Conservation (phyloP, 2,329 filamentous ascomycete species). For the Chlorencoelia australis region DNA sequence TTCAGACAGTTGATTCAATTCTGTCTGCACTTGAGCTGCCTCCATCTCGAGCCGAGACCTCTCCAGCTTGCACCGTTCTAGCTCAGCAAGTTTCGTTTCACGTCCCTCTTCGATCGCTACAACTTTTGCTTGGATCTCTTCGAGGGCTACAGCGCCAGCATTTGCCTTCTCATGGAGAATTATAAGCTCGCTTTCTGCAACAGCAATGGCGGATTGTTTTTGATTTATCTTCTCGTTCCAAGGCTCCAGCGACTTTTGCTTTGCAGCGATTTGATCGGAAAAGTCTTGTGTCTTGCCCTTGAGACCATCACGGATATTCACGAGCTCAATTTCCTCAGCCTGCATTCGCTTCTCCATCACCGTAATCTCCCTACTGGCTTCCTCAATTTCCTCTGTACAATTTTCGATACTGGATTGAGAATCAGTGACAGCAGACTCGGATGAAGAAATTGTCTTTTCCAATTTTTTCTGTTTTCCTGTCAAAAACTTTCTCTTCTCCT, state of each 20-base stretch:
- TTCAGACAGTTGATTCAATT: slow-evolving; percentile 60
- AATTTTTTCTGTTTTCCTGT: slow-evolving; percentile 87
- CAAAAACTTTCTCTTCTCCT: slow-evolving; percentile 95
- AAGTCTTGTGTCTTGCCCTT: slow-evolving; percentile 95
- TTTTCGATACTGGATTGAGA: slow-evolving; percentile 70
- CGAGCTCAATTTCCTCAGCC: slow-evolving; percentile 71
- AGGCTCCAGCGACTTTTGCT: slow-evolving; percentile 89
- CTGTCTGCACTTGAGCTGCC: slow-evolving; percentile 56
- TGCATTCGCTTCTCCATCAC: slow-evolving; percentile 68
- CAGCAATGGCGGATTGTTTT: slow-evolving; percentile 86
- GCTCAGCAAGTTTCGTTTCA: slow-evolving; percentile 58
- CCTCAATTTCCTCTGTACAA: slow-evolving; percentile 68
- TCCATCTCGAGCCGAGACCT: slow-evolving; percentile 67
- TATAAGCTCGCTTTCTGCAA: slow-evolving; percentile 87
- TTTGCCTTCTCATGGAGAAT: slow-evolving; percentile 87
- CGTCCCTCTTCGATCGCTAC: slow-evolving; percentile 61
- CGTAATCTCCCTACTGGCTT: slow-evolving; percentile 62
- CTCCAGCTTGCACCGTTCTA: slow-evolving; percentile 65
- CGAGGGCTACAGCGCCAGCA: slow-evolving; percentile 71
- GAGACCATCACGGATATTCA: slow-evolving; percentile 71
- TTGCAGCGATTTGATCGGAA: slow-evolving; percentile 82
- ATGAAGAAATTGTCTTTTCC: slow-evolving; percentile 74
- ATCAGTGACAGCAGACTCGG: slow-evolving; percentile 63
- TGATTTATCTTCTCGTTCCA: slow-evolving; percentile 97
- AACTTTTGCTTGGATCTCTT: slow-evolving; percentile 77